These are phyloP conservation scores for Ogataea naganishii DNA, from an alignment of 805 yeast species.

Conservation along the genomic window DNA sequence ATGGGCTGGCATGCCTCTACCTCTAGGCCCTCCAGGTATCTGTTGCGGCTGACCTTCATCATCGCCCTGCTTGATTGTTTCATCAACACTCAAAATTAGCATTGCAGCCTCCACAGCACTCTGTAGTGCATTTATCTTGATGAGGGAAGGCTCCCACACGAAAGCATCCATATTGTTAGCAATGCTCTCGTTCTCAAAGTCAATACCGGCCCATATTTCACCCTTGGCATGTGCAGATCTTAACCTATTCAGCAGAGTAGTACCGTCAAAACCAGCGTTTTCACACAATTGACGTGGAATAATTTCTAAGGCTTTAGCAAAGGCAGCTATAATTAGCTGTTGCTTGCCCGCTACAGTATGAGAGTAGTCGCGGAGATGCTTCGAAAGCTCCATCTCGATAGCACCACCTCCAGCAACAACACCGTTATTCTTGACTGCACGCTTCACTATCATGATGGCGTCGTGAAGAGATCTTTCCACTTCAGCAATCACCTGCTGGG, in stretches of 20 bases:
- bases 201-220: conserved; percentile 87
- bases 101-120: conserved; percentile 97
- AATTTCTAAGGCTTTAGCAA: conserved; percentile 89
- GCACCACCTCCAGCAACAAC: conserved; percentile 99
- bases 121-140: conserved; percentile 86
- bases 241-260: conserved; percentile 84
- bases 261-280: conserved; percentile 97
- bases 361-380: conserved; percentile 77
- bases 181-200: conserved; percentile 74
- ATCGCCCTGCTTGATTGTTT: conserved; percentile 74
- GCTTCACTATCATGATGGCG: conserved; percentile 96
- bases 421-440: conserved; percentile 79
- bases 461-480: conserved; percentile 97
- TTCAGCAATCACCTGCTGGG: conserved; percentile 97
- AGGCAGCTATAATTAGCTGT: conserved; percentile 85
- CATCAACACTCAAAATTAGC: conserved; percentile 89
- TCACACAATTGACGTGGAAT: conserved; percentile 97
- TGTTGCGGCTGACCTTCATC: conserved; percentile 33
- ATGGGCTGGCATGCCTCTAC: conserved; percentile 73
- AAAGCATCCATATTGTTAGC: conserved; percentile 79
- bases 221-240: conserved; percentile 94
- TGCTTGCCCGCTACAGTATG: conserved; percentile 91
- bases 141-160: conserved; percentile 97
- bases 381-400: conserved; percentile 93
- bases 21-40: conserved; percentile 41